Evolutionary conservation across 768 basidiomycete genomes (phyloP).

Genomic region (Lactifluus subvellereus): DNA sequence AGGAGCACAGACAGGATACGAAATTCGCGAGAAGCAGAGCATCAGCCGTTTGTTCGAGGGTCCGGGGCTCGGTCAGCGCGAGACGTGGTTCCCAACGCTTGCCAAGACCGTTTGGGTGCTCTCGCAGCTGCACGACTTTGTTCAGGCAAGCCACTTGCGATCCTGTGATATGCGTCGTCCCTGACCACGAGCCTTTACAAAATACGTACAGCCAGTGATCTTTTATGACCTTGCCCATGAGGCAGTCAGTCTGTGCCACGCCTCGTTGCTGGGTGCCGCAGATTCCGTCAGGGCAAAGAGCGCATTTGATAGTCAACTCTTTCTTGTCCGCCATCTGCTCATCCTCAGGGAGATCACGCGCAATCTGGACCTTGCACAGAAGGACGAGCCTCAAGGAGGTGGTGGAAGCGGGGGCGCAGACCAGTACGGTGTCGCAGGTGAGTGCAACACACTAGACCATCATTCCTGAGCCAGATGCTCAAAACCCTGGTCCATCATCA

Average conservation of each 20-base stretch:
- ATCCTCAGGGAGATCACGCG: constrained; percentile 87
- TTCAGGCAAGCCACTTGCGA: constrained; percentile 55
- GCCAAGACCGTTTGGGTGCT: constrained; percentile 46
- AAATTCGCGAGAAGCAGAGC: constrained; percentile 62
- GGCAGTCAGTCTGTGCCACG: constrained; percentile 74
- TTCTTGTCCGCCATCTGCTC: constrained; percentile 51
- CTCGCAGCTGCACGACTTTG: constrained; percentile 82
- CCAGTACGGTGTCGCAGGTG: constrained; percentile 56
- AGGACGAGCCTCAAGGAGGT: constrained; percentile 37
- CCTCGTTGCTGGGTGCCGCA: constrained; percentile 70
- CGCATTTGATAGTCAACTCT: constrained; percentile 61
- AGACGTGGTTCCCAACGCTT: constrained; percentile 85
- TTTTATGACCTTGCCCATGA: constrained; percentile 97
- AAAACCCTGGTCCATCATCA: constrained; percentile 36
- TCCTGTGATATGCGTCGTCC: background rate
- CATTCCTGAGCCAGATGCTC: no score
- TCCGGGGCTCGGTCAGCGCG: constrained; percentile 57
- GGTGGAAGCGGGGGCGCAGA: constrained; percentile 24
- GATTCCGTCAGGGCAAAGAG: constrained; percentile 53
- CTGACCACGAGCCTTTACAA: background rate
- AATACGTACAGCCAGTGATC: constrained; percentile 65
- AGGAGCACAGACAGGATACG: constrained; percentile 39
- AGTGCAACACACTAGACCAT: constrained; percentile 15
- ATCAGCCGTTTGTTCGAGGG: constrained; percentile 25
- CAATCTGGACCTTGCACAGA: constrained; percentile 59